A percentile compares a stretch with the other conserved stretches of the same genome.
These are phyloP conservation scores for Russula emetica DNA, from an alignment of 768 basidiomycete species.

Conservation along the genomic window DNA sequence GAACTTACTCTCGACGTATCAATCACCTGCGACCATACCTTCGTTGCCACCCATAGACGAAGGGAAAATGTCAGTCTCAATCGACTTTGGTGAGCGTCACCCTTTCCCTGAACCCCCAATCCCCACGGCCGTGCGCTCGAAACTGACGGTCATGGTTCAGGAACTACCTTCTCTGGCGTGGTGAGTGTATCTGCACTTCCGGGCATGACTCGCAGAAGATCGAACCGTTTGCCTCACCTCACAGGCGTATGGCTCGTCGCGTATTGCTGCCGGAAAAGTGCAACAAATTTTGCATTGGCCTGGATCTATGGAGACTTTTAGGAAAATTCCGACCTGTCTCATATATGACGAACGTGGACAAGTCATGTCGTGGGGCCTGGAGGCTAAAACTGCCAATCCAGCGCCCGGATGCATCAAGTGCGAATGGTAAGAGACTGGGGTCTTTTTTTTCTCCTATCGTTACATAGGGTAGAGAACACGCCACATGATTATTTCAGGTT, in stretches of 20 bases:
- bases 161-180: slow-evolving; percentile 85
- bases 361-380: slow-evolving; percentile 80
- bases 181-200: slow-evolving; percentile 44
- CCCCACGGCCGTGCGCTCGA: background rate
- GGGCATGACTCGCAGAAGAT: background rate
- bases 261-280: slow-evolving; percentile 71
- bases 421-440: slow-evolving; percentile 43
- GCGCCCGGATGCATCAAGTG: slow-evolving; percentile 59
- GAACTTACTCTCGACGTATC: slow-evolving; percentile 20
- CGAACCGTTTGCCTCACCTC: background rate
- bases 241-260: slow-evolving; percentile 82
- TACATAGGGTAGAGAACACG: background rate
- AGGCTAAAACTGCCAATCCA: slow-evolving; percentile 73
- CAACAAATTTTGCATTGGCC: slow-evolving; percentile 88
- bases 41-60: slow-evolving; percentile 42
- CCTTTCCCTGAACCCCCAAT: background rate
- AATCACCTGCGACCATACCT: slow-evolving; percentile 1
- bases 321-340: slow-evolving; percentile 80
- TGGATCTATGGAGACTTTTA: slow-evolving; percentile 78
- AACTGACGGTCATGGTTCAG: slow-evolving; percentile 37
- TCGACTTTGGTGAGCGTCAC: slow-evolving; percentile 65
- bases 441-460: background rate
- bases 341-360: slow-evolving; percentile 71
- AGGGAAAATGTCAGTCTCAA: slow-evolving; percentile 77
- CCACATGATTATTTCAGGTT: slow-evolving; percentile 46